Conservation (phyloP, 768 basidiomycete species). For the Mycena leptocephala region DNA sequence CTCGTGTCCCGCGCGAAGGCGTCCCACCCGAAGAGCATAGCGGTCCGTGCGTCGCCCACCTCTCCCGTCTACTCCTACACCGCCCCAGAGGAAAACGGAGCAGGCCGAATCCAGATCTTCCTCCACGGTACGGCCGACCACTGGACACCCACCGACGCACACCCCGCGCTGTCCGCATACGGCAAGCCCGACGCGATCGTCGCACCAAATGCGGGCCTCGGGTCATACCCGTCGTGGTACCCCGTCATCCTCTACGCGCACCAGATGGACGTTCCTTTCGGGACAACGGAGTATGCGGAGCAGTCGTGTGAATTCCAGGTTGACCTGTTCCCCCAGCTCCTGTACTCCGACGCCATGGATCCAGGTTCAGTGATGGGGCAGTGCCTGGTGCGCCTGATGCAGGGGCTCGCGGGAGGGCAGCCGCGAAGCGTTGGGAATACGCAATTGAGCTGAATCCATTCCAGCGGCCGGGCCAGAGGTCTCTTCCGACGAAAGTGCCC, state of each 20-base stretch:
- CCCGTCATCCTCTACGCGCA: constrained; percentile 46
- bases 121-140: constrained; percentile 38
- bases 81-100: constrained; percentile 53
- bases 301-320: constrained; percentile 39
- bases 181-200: constrained; percentile 52
- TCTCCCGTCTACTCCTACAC: constrained; percentile 46
- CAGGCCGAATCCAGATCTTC: constrained; percentile 51
- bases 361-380: not conserved
- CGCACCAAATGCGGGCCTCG: constrained; percentile 58
- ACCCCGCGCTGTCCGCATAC: constrained; percentile 37
- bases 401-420: not conserved
- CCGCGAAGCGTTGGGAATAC: constrained; percentile 24
- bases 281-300: constrained; percentile 40
- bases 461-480: constrained; percentile 39
- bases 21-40: constrained; percentile 14
- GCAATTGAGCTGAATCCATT: constrained; percentile 40
- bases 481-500: constrained; percentile 28
- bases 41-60: constrained; percentile 35
- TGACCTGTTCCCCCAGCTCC: not conserved
- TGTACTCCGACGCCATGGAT: not conserved
- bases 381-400: not conserved
- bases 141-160: constrained; percentile 29
- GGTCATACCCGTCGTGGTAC: constrained; percentile 54
- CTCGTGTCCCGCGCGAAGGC: constrained; percentile 50
- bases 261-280: constrained; percentile 34